phyloP scores from a whole-genome alignment of 805 yeast genomes.

The Saturnispora sanitii region DNA sequence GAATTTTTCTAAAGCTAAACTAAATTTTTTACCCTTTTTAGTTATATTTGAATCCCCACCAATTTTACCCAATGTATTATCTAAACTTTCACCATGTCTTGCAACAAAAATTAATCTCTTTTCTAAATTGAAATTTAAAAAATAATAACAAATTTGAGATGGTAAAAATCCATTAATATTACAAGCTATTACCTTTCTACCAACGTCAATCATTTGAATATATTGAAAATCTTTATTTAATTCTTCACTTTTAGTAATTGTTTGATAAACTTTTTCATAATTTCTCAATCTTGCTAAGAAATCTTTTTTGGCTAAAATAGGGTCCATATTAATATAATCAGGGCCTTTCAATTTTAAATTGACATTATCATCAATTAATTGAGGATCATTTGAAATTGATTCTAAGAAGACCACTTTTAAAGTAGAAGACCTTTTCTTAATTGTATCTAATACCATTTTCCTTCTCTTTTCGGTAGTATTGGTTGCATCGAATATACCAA shows the following conservation, averaged over 20 bases:
- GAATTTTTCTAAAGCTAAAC: constrained; percentile 64
- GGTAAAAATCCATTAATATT: constrained; percentile 82
- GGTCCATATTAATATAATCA: constrained; percentile 82
- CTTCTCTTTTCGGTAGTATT: constrained; percentile 65
- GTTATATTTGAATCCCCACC: constrained; percentile 89
- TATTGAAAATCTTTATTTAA: constrained; percentile 62
- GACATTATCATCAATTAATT: constrained; percentile 71
- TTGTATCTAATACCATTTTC: constrained; percentile 43
- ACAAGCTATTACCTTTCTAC: constrained; percentile 85
- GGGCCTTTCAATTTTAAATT: constrained; percentile 85
- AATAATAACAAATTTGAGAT: constrained; percentile 85
- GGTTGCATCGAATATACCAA: constrained; percentile 86
- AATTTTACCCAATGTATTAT: constrained; percentile 74
- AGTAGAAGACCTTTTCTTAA: constrained; percentile 45
- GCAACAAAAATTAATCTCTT: constrained; percentile 93
- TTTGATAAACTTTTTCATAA: constrained; percentile 82
- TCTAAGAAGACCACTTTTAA: constrained; percentile 79
- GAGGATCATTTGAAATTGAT: constrained; percentile 73
- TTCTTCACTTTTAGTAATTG: constrained; percentile 69
- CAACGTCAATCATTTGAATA: constrained; percentile 93
- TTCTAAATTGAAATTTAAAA: constrained; percentile 77
- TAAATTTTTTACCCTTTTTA: constrained; percentile 63
- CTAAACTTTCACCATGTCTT: constrained; percentile 87
- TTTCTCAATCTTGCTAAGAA: constrained; percentile 73
- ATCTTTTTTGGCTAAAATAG: constrained; percentile 67